These are phyloP conservation scores for Metschnikowia rubicola DNA, from an alignment of 805 yeast genomes.

Conservation along the genomic window DNA sequence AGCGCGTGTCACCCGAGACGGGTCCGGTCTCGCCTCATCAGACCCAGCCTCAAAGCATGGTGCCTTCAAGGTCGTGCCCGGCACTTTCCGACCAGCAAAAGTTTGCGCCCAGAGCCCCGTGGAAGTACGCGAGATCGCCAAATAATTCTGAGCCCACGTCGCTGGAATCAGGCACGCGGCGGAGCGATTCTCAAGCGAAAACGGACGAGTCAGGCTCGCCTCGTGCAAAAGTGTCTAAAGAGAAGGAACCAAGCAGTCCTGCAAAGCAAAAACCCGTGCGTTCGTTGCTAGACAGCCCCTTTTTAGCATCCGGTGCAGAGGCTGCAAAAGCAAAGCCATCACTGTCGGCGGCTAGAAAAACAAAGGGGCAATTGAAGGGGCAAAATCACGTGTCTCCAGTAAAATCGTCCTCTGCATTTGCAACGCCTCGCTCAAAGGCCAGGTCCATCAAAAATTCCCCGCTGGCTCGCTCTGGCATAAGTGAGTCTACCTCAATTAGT, in stretches of 20 bases:
- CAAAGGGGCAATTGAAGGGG: neutral
- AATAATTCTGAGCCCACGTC: neutral
- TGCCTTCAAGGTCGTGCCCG: constrained; percentile 5
- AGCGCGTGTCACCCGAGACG: no score
- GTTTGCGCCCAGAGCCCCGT: neutral
- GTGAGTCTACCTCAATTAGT: no score
- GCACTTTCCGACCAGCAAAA: constrained; percentile 2
- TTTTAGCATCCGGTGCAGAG: neutral
- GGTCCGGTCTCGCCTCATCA: neutral
- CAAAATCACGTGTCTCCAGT: neutral
- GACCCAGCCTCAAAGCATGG: constrained; percentile 1
- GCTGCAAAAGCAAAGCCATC: neutral
- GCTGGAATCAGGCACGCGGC: neutral
- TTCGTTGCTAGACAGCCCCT: constrained; percentile 11
- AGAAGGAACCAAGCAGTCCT: neutral
- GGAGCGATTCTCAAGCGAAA: neutral
- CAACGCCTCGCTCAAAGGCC: constrained; percentile 6
- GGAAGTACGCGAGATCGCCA: neutral
- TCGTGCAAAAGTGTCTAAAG: neutral
- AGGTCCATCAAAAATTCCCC: neutral
- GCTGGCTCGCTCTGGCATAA: neutral
- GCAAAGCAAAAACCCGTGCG: constrained; percentile 6
- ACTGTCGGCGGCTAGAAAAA: neutral
- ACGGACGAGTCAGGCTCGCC: neutral
- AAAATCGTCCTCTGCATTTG: constrained; percentile 8